Base-by-base conservation (phyloP, 208 protist genomes). In the Leishmania arabica region DNA sequence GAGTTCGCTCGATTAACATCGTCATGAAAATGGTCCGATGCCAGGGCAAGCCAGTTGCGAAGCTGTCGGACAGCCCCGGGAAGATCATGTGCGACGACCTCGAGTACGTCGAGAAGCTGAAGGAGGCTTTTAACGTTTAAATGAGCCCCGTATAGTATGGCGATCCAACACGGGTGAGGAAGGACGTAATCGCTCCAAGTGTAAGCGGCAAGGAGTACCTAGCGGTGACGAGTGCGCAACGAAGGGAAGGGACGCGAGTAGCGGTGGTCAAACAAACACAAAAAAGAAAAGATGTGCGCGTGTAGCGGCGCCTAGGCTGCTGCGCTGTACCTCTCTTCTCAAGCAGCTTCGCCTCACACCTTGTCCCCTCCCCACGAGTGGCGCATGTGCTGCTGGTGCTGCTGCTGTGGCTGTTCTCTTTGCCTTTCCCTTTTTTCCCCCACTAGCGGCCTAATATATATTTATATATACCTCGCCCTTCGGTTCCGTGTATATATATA, bases 11-110 rank as follows among this genome's bases (percentile, higher is more conserved):
- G 65, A 86, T 97, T 73, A 97, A 96, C 81, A 96, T 96, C 73
- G 94, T 97, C n/a, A 90, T 97, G 45, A 97, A 97, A 85, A 97
- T 97, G 94, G 91, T 95, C 64, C 88, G 90, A 69, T 97, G 92
- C 86, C 90, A 97, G 82, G 92, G 92, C 42, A 89, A 84, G 65
- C 94, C 94, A 4, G 94, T 97, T 24, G 94, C 94, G 64, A 97
- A 97, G 87, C 78, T 97, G 60, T 97, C 94, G 5, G 94, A 97
- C 87, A 92, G 85, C 56, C 91, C 92, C 9, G 94, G 88, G n/a
- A 97, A 97, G 86, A 91, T 78, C 77, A 93, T 92, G 77, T 94
- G 88, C 75, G 81, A 87, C 21, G 94, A 96, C 64, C 68, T 49
- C 37, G 80, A 83, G 54, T 97, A 92, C 73, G 80, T 95, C 21